A percentile compares a stretch with the other conserved stretches of the same genome.
Conservation (phyloP, 169 alveolate genomes). For the Plasmodium yoelii region DNA sequence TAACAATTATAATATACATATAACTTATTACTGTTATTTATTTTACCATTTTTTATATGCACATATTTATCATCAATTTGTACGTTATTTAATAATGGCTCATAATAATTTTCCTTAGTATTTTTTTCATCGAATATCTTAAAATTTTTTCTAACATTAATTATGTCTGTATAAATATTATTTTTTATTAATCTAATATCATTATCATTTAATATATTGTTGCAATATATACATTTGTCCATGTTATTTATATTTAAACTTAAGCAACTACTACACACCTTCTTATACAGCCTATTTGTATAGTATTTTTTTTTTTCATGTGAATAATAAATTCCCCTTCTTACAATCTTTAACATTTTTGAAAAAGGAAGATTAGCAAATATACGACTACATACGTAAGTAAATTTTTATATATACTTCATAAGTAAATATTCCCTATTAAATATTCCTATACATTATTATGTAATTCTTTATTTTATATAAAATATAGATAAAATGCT, state of each 20-base stretch:
- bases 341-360: constrained; percentile 65
- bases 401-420: background rate
- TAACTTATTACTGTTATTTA: constrained; percentile 45
- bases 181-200: constrained; percentile 71
- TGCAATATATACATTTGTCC: constrained; percentile 62
- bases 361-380: background rate
- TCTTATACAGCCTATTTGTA: constrained; percentile 69
- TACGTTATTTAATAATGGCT: constrained; percentile 44
- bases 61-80: constrained; percentile 71
- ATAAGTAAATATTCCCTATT: background rate
- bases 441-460: too few species aligned
- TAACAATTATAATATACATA: constrained; percentile 66
- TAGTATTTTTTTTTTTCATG: constrained; percentile 70
- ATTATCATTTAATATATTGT: constrained; percentile 37
- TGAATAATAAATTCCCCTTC: constrained; percentile 62
- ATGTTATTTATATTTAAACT: constrained; percentile 65
- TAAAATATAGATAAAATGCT: too few species aligned
- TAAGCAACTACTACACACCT: constrained; percentile 66
- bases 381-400: background rate
- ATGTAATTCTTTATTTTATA: too few species aligned
- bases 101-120: constrained; percentile 6
- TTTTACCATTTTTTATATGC: constrained; percentile 40
- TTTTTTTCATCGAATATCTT: constrained; percentile 27
- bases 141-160: constrained; percentile 63
- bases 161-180: constrained; percentile 68